A percentile compares a stretch with the other conserved stretches of the same genome.
phyloP scores from a whole-genome alignment of 345 rosid species.

The Ceriops zippeliana region DNA sequence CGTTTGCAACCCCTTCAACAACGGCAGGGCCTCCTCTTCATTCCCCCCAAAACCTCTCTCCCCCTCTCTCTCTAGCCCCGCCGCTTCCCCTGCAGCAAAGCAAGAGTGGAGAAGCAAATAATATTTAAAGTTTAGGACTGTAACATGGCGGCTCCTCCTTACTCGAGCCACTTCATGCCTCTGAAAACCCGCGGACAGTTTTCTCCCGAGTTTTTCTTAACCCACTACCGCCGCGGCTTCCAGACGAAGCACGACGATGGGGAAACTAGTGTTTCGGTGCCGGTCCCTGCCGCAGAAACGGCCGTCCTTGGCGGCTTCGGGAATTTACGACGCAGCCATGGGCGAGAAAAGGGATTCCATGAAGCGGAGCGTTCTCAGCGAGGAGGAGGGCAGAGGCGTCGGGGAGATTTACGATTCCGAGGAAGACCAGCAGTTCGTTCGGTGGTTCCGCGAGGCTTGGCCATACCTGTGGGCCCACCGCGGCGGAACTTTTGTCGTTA shows the following conservation, averaged over 20 bases:
- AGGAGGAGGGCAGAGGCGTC: conserved; percentile 25
- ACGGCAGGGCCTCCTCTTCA: background rate
- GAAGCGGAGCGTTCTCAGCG: conserved; percentile 35
- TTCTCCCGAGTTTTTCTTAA: background rate
- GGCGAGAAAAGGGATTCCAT: background rate
- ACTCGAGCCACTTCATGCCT: background rate
- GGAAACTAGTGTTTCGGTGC: background rate
- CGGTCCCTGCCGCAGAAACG: conserved; percentile 10
- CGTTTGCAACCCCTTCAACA: background rate
- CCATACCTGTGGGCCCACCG: conserved; percentile 91
- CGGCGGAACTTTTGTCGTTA: conserved; percentile 66
- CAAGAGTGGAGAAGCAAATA: too few species aligned
- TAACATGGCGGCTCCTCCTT: background rate
- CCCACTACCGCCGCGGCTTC: background rate
- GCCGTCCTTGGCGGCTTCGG: background rate
- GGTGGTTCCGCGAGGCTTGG: conserved; percentile 98
- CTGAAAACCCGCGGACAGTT: background rate
- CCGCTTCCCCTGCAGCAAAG: too few species aligned
- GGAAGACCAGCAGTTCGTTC: conserved; percentile 71
- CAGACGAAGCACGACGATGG: background rate
- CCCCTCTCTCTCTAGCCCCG: too few species aligned
- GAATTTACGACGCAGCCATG: background rate
- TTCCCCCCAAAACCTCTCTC: too few species aligned
- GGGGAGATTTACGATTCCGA: conserved; percentile 34
- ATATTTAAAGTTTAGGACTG: too few species aligned